A percentile compares a stretch with the other conserved stretches of the same genome.
Conservation (phyloP, 345 rosid species). For the Gossypium thurberi region DNA sequence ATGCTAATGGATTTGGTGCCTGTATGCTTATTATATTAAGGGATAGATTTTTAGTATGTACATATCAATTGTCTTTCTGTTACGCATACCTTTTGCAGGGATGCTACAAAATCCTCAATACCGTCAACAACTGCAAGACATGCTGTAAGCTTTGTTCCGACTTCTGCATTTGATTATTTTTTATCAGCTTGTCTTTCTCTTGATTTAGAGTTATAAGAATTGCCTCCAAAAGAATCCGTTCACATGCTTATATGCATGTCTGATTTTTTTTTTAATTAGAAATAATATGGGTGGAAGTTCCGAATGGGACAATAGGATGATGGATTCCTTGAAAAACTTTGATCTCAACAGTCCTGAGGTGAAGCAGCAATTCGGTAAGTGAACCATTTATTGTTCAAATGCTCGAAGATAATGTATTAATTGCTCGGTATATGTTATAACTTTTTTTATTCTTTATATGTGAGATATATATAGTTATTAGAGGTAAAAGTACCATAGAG, state of each 20-base stretch:
- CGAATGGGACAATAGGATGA: conserved; percentile 79
- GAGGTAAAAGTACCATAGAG: background rate
- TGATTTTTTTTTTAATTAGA: conserved; percentile 29
- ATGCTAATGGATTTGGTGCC: background rate
- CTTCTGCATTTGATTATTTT: conserved; percentile 15
- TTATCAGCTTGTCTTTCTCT: background rate
- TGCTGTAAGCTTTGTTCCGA: conserved; percentile 56
- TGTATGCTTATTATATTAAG: background rate
- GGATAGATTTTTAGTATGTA: background rate
- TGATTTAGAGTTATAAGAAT: background rate
- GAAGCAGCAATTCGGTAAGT: conserved; percentile 92
- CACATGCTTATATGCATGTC: background rate
- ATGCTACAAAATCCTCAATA: conserved; percentile 90
- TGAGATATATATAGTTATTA: background rate
- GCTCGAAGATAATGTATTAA: background rate
- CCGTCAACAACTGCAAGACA: conserved; percentile 82
- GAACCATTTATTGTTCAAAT: background rate
- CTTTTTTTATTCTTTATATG: background rate
- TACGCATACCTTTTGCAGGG: conserved; percentile 41
- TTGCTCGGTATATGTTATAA: background rate
- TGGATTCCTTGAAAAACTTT: conserved; percentile 75
- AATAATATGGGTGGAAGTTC: conserved; percentile 75
- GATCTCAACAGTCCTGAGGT: conserved; percentile 90
- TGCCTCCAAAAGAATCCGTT: background rate
- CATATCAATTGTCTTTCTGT: background rate